Evolutionary conservation across 768 basidiomycete genomes (phyloP), one percentile per base, ranked within the genome.

Genomic region (Roridomyces roridus): DNA sequence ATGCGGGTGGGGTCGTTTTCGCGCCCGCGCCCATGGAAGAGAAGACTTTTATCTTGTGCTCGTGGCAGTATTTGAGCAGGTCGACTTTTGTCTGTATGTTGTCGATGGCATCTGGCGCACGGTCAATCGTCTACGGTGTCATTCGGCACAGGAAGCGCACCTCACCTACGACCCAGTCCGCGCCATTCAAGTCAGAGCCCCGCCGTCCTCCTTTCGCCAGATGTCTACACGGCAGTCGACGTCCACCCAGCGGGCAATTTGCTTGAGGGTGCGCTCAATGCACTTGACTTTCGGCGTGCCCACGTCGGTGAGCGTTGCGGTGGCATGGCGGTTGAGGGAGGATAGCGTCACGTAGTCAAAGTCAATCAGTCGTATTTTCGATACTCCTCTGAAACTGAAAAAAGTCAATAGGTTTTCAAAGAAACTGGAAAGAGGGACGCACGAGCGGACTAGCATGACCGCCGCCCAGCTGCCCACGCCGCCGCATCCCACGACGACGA

Each of bases 51-150:
- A 98, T 86, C 17, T 79, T 68, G 60, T 89, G 78, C 51, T 88
- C 84, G 65, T 91, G 84, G 66, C 96, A 99, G 71, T 96, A 89
- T 54, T 91, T 86, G 8, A 99, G 81, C 40, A 98, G 78, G 65
- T 98, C 96, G 11, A 97, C 94, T 70, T 99, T 98, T 0, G 96
- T 96, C 43, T 91, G 84, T 59, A 98, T 96, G 68, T 99, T 98
- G 74, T 98, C 96, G 56, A 98, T 99, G 6, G 95, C 95, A 72
- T 99, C 96, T 86, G 65, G 23, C 14, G 8, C 40, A 26, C 37
- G 51, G 56, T 67, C 39, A 41, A 37, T 21, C 50, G 17, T 52
- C 48, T 29, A 51, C 29, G 12, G 10, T 49, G 31, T 11, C 21
- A 24, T 50, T 29, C 44, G 39, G 5, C 45, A 29, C 6, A 7